These are phyloP conservation scores for Hanseniaspora guilliermondii DNA, from an alignment of 805 yeast species.

Conservation along the genomic window DNA sequence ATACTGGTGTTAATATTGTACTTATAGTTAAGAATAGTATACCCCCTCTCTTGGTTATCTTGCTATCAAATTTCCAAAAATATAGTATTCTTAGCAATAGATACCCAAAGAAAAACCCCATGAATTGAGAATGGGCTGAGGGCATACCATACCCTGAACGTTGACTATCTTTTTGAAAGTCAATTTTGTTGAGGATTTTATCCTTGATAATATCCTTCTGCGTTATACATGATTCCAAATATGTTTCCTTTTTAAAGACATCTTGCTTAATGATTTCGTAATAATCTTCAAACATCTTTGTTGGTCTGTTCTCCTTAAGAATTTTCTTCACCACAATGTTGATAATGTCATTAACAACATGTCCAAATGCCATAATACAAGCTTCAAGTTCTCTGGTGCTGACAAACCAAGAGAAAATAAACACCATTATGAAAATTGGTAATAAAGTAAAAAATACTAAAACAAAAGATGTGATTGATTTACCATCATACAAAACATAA, in stretches of 20 bases:
- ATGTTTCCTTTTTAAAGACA: not conserved
- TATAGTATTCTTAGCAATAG: slow-evolving; percentile 33
- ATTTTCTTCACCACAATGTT: slow-evolving; percentile 56
- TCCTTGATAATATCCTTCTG: not conserved
- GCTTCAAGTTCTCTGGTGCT: slow-evolving; percentile 77
- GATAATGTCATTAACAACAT: slow-evolving; percentile 58
- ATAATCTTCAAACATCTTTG: slow-evolving; percentile 23
- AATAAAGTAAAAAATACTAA: slow-evolving; percentile 64
- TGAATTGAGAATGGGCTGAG: slow-evolving; percentile 89
- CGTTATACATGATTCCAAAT: not conserved
- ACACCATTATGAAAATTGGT: slow-evolving; percentile 68
- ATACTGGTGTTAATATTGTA: slow-evolving; percentile 40
- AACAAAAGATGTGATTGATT: slow-evolving; percentile 44
- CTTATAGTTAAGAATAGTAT: slow-evolving; percentile 22
- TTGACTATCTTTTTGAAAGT: slow-evolving; percentile 30
- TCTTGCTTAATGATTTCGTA: not conserved
- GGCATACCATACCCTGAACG: slow-evolving; percentile 87
- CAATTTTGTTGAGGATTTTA: not conserved
- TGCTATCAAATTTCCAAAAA: slow-evolving; percentile 29
- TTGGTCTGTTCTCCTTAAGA: slow-evolving; percentile 65
- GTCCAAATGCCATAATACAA: slow-evolving; percentile 73
- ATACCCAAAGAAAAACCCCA: slow-evolving; percentile 70
- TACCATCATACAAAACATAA: slow-evolving; percentile 63
- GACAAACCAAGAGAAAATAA: slow-evolving; percentile 74
- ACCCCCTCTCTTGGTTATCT: slow-evolving; percentile 24